A percentile compares a stretch with the other conserved stretches of the same genome.
Conservation (phyloP, 768 basidiomycete species). For the Polyporus arcularius region DNA sequence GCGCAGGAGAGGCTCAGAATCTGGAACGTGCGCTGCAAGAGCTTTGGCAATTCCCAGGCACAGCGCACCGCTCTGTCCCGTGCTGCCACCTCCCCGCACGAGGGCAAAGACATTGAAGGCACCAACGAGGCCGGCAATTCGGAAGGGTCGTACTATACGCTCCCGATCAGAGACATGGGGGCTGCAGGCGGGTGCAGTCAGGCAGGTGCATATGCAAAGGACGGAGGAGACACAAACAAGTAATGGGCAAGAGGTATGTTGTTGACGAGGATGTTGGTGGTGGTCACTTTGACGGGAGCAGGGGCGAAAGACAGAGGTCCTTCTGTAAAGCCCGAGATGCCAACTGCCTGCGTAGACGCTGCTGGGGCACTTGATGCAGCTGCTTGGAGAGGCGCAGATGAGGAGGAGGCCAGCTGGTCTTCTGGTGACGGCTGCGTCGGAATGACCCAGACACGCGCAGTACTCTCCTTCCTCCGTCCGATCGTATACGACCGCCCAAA, state of each 20-base stretch:
- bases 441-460: slow-evolving; percentile 93
- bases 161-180: slow-evolving; percentile 74
- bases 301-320: slow-evolving; percentile 16
- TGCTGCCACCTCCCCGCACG: slow-evolving; percentile 83
- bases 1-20: slow-evolving; percentile 62
- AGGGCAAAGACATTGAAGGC: slow-evolving; percentile 71
- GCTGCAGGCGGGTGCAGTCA: slow-evolving; percentile 16
- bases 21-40: slow-evolving; percentile 69
- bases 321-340: slow-evolving; percentile 15
- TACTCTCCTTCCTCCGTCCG: slow-evolving; percentile 87
- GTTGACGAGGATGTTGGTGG: slow-evolving; percentile 81
- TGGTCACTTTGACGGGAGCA: slow-evolving; percentile 41
- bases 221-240: slow-evolving; percentile 46
- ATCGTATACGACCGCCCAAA: slow-evolving; percentile 84
- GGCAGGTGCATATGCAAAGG: background rate
- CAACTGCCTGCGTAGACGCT: background rate
- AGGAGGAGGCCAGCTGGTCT: slow-evolving; percentile 5
- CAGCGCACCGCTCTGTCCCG: slow-evolving; percentile 90
- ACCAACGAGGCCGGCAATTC: slow-evolving; percentile 79
- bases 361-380: slow-evolving; percentile 10
- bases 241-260: slow-evolving; percentile 76
- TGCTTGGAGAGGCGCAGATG: background rate
- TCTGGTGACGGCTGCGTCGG: slow-evolving; percentile 42
- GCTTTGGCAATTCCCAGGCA: slow-evolving; percentile 77
- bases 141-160: slow-evolving; percentile 78